Conservation (phyloP, 192 early-diverging fungal genomes). For the Backusella australiensis region DNA sequence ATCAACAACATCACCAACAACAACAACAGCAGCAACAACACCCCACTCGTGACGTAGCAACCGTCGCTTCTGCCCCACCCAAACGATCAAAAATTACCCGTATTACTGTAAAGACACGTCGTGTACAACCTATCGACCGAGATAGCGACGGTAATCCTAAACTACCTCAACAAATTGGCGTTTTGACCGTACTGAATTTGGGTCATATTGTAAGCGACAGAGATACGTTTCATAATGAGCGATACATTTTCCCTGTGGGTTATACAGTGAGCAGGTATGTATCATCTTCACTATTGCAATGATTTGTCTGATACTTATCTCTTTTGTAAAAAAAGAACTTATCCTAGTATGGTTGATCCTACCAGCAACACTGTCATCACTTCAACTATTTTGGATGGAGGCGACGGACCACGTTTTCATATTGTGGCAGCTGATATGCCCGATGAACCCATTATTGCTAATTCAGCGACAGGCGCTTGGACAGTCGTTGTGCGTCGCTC, state of each 20-base stretch:
- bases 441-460: slow-evolving; percentile 67
- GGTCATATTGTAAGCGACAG: slow-evolving; percentile 71
- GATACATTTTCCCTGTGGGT: slow-evolving; percentile 96
- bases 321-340: slow-evolving; percentile 33
- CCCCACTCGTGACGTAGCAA: slow-evolving; percentile 3
- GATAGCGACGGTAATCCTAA: slow-evolving; percentile 60
- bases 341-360: slow-evolving; percentile 55
- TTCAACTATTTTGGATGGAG: slow-evolving; percentile 79
- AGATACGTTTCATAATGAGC: slow-evolving; percentile 81
- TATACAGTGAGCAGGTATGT: slow-evolving; percentile 60
- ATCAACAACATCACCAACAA: not conserved
- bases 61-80: slow-evolving; percentile 24
- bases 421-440: slow-evolving; percentile 80
- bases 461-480: slow-evolving; percentile 94
- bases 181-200: slow-evolving; percentile 68
- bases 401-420: slow-evolving; percentile 72
- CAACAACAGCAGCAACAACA: not conserved
- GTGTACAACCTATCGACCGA: slow-evolving; percentile 47
- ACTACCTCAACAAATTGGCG: slow-evolving; percentile 78
- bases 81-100: slow-evolving; percentile 27
- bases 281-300: not conserved
- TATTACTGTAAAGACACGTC: slow-evolving; percentile 28
- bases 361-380: slow-evolving; percentile 56
- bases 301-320: not conserved
- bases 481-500: slow-evolving; percentile 77